These are phyloP conservation scores for Colletotrichum tanaceti DNA, from an alignment of 2,329 filamentous ascomycete genomes.

Conservation along the genomic window DNA sequence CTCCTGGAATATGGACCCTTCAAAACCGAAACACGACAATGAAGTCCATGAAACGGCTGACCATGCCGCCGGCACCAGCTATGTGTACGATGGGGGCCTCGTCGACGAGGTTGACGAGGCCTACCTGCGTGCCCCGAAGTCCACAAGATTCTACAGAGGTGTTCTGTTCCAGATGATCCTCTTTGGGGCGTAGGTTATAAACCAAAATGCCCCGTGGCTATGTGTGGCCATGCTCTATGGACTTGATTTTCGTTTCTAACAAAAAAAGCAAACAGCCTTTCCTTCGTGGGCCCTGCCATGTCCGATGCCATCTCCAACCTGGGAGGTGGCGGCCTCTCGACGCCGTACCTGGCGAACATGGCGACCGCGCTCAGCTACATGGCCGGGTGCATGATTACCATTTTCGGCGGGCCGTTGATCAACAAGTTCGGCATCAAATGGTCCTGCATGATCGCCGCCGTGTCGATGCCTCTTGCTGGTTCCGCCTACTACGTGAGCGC, in stretches of 20 bases:
- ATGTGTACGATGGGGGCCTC: slow-evolving; percentile 1
- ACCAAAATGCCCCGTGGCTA: too few species aligned
- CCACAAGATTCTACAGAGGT: slow-evolving; percentile 23
- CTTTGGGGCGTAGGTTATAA: slow-evolving; percentile 28
- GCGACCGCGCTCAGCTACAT: slow-evolving; percentile 26
- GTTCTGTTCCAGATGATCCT: slow-evolving; percentile 34
- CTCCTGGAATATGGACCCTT: slow-evolving; percentile 9
- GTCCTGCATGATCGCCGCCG: slow-evolving; percentile 51
- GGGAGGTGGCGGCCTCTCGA: slow-evolving; percentile 31
- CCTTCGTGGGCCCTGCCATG: slow-evolving; percentile 33
- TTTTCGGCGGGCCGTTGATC: slow-evolving; percentile 52
- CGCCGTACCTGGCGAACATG: slow-evolving; percentile 32
- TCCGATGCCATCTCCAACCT: slow-evolving; percentile 36
- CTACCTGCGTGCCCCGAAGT: slow-evolving; percentile 14
- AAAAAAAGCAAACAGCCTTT: slow-evolving; percentile 16
- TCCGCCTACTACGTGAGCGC: slow-evolving; percentile 51
- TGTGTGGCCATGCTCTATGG: too few species aligned
- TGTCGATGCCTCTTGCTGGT: slow-evolving; percentile 49
- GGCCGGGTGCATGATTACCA: slow-evolving; percentile 22
- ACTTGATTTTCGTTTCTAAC: too few species aligned
- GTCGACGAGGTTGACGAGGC: slow-evolving; percentile 14
- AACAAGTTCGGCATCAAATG: slow-evolving; percentile 54
- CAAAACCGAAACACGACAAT: slow-evolving; percentile 11
- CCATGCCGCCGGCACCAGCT: slow-evolving; percentile 5
- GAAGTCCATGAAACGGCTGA: slow-evolving; percentile 14